Base-by-base conservation (phyloP, 1,284 basidiomycete genomes). In the Hypsizygus ulmarius region DNA sequence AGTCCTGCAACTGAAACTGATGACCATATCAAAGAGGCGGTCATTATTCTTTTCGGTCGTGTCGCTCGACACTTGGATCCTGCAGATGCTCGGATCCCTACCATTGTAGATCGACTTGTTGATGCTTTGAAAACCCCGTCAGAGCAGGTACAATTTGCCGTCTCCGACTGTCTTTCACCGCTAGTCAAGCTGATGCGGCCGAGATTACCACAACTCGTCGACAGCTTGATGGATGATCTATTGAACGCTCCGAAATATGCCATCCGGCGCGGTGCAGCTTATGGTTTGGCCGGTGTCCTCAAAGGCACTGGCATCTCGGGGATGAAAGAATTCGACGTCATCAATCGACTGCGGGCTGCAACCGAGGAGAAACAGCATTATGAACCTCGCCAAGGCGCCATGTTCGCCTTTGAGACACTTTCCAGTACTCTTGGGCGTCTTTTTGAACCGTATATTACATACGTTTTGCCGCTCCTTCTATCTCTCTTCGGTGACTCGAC, bases 71-170 rank as follows among this genome's bases (percentile, higher is more conserved):
- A 99, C 69, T 76, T 99, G 29, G 82, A 90, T 35, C 68, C 83
- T 5, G 78, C 79, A 1, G 93, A 97, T 64, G 52, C 73, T 10
- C 84, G 93, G 1, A 82, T 97, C 38, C 87, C 90, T 0, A 68
- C 72, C n/a, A 91, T 98, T 52, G 87, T 98, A 7, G 86, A 93
- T 53, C 78, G 94, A n/a, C 75, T 99, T 15, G 81, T 97, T 5
- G 90, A 92, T 18, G 93, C 96, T 0, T 76, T 99, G 54, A 90
- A 90, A 68, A 99, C 95, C 0, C 97, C 97, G 0, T 87, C 94
- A 0, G 97, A 99, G 66, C 86, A 96, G 58, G 97, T 99, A 0
- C 96, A 99, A 65, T 87, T 93, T 44, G 96, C 97, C 0, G 94
- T 99, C 0, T 92, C 95, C 0, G 97, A 98, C 53, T 94, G 91